These are phyloP conservation scores for Torulaspora gathmanii DNA, from an alignment of 805 yeast genomes.

Conservation along the genomic window DNA sequence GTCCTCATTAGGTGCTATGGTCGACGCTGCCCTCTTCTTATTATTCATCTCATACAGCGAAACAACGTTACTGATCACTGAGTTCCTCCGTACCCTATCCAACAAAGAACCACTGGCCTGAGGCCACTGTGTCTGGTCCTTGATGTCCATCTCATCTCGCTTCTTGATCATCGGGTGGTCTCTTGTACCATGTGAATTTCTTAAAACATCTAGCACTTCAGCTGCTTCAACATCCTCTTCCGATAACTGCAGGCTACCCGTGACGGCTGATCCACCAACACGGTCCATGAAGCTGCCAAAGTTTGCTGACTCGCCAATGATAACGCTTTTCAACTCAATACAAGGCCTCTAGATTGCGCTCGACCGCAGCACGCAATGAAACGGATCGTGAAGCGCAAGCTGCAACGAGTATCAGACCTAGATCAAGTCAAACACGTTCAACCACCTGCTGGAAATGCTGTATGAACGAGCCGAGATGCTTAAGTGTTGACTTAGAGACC, in stretches of 20 bases:
- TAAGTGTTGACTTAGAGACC: no score
- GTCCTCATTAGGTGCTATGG: slow-evolving; percentile 29
- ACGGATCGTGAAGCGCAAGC: no score
- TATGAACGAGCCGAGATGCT: background rate
- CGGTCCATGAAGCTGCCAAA: background rate
- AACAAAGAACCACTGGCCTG: slow-evolving; percentile 8
- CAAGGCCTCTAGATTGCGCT: no score
- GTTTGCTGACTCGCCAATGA: background rate
- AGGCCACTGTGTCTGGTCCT: background rate
- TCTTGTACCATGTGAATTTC: slow-evolving; percentile 19
- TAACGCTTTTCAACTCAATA: background rate
- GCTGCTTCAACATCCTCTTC: slow-evolving; percentile 31
- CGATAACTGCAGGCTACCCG: slow-evolving; percentile 10
- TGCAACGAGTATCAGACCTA: no score
- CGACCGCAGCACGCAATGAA: no score
- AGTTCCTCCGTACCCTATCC: slow-evolving; percentile 21
- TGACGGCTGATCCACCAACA: background rate
- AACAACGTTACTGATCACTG: slow-evolving; percentile 44
- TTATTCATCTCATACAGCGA: slow-evolving; percentile 39
- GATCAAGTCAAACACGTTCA: no score
- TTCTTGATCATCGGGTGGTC: background rate
- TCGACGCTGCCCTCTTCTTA: slow-evolving; percentile 39
- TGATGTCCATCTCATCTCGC: background rate
- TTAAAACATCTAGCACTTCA: slow-evolving; percentile 25
- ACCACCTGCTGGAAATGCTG: background rate